A percentile compares a stretch with the other conserved stretches of the same genome.
Conservation (phyloP, 2,329 filamentous ascomycete species). For the Cercospora sesami region DNA sequence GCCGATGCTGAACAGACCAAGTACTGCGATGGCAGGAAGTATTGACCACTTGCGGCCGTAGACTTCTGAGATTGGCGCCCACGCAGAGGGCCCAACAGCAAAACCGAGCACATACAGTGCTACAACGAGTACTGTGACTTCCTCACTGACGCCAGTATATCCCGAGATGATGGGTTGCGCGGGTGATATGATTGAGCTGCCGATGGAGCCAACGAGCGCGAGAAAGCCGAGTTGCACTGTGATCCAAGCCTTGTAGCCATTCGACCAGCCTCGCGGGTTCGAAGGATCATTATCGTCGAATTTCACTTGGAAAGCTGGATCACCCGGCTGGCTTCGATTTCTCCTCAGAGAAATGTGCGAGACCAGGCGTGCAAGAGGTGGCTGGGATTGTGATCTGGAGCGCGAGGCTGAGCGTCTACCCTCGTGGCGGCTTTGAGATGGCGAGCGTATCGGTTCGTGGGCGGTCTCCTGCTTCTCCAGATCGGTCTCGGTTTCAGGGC, state of each 20-base stretch:
- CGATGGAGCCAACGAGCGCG: constrained; percentile 40
- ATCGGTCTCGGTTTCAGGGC: constrained; percentile 11
- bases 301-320: constrained; percentile 31
- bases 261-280: constrained; percentile 53
- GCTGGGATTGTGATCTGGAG: constrained; percentile 1
- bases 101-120: constrained; percentile 51
- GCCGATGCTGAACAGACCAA: constrained; percentile 51
- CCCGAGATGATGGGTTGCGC: constrained; percentile 47
- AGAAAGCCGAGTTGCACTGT: constrained; percentile 54
- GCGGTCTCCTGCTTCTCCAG: constrained; percentile 21
- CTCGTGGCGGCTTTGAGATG: background rate
- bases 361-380: constrained; percentile 1
- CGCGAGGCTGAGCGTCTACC: background rate
- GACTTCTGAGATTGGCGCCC: constrained; percentile 31
- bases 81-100: constrained; percentile 43
- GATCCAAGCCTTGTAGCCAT: constrained; percentile 49
- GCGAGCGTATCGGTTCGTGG: background rate
- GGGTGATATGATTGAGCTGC: constrained; percentile 54
- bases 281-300: constrained; percentile 41
- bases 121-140: constrained; percentile 49
- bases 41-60: constrained; percentile 50
- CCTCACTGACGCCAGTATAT: constrained; percentile 46
- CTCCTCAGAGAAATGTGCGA: constrained; percentile 10
- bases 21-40: constrained; percentile 45
- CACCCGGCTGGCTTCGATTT: constrained; percentile 15